These are phyloP conservation scores for Aspergillus brasiliensis DNA, from an alignment of 2,329 filamentous ascomycete genomes.

Conservation along the genomic window DNA sequence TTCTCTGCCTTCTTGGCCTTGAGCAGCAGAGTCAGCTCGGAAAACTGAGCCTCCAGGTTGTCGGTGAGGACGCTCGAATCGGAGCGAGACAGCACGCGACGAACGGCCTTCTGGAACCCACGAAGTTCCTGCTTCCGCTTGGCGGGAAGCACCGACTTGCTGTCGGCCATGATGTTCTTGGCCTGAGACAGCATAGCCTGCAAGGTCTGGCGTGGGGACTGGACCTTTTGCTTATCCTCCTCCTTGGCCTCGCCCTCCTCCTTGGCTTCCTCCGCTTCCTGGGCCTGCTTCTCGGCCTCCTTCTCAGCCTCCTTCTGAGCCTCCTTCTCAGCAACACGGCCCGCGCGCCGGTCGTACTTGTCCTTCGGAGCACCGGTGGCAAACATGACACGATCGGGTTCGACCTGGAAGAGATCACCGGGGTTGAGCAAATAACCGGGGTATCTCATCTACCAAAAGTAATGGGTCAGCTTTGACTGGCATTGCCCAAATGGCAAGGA, in stretches of 20 bases:
- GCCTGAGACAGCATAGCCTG: slow-evolving; percentile 59
- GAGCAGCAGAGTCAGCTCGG: slow-evolving; percentile 52
- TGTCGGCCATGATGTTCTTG: slow-evolving; percentile 60
- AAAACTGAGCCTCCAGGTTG: slow-evolving; percentile 58
- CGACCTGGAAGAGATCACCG: slow-evolving; percentile 97
- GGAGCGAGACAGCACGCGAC: slow-evolving; percentile 62
- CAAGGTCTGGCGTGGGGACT: slow-evolving; percentile 52
- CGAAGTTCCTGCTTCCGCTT: slow-evolving; percentile 77
- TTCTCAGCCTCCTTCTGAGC: slow-evolving; percentile 19
- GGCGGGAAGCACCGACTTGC: slow-evolving; percentile 59
- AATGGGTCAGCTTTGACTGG: neutral
- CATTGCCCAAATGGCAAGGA: neutral
- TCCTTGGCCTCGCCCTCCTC: slow-evolving; percentile 32
- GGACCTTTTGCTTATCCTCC: slow-evolving; percentile 41
- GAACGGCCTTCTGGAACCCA: slow-evolving; percentile 67
- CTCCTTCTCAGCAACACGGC: slow-evolving; percentile 32
- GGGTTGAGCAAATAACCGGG: slow-evolving; percentile 94
- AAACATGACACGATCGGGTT: slow-evolving; percentile 82
- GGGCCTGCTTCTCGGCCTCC: slow-evolving; percentile 26
- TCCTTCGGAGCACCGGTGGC: slow-evolving; percentile 78
- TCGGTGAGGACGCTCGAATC: slow-evolving; percentile 46
- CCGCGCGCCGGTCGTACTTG: slow-evolving; percentile 41
- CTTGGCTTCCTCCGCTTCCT: slow-evolving; percentile 26
- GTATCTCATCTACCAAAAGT: slow-evolving; percentile 71
- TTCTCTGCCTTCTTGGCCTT: slow-evolving; percentile 42